Base-by-base conservation (phyloP, 75 land plant genomes). In the Adiantum capillusveneris region DNA sequence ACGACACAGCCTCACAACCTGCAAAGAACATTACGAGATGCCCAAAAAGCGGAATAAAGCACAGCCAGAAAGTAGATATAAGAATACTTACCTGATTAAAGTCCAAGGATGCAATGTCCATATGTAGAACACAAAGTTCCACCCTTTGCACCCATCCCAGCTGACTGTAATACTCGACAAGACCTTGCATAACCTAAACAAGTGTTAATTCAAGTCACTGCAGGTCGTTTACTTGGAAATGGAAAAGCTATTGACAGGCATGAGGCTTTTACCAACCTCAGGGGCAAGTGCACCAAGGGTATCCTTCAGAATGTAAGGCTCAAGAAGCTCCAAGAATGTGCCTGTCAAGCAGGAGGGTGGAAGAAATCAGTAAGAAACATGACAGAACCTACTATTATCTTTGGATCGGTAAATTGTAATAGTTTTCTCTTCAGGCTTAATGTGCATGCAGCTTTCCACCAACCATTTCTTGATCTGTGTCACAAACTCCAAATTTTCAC, bases 101-200 rank as follows among this genome's bases (percentile, higher is more conserved):
- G 56, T 94, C 98, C 81, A 94, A 61, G 24, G 98, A 90, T 55
- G 83, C 79, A 67, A 94, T 94, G 60, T 94, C 92, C 98, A 94
- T 94, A 64, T 94, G 98, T 27, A 94, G 84, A 56, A 94, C 86
- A 73, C 98, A 94, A 56, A 86, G 98, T 48, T 94, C 98, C 61
- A 94, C 90, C 65, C 98, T 70, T 49, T 86, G 85, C 65, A 90
- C 60, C 98, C 96, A 94, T 52, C 98, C 98, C 58, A 73, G 78
- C 50, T 59, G 46, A 72, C 90, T 94, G 57, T 94, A 94, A 67
- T 94, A 97, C 79, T 90, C 98, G 21, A 94, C 98, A 43, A 94
- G 80, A 22, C 84, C 86, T 84, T 94, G 98, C 98, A 94, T 94
- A 24, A 94, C 84, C 98, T 94, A 65, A 16, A 46, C n/a, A n/a